Base-by-base conservation (phyloP, 768 basidiomycete genomes). In the Termitomyces titanicus region DNA sequence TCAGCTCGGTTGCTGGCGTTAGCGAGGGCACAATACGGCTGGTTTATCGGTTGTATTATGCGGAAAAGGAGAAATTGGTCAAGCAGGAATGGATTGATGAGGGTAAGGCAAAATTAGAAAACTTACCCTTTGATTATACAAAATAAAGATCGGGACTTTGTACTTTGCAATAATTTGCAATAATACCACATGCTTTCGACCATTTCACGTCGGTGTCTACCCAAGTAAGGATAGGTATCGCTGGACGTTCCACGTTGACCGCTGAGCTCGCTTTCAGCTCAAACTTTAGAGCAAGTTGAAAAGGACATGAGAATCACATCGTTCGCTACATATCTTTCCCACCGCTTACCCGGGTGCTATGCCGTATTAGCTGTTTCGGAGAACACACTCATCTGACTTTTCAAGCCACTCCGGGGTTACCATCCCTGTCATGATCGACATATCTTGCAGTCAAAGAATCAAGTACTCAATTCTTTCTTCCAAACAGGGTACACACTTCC, bases 1-100 rank as follows among this genome's bases (percentile, higher is more conserved):
- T 99, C 65, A 89, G 89, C 59, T 75, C 79, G 15, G 92, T 98
- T 11, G 95, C 93, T 3, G 94, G 94, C 10, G 94, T 98, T 18
- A 94, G 93, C 67, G 96, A 98, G 68, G 88, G 92, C 48, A 98
- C 97, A 47, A 94, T 98, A 68, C 92, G 92, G 73, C 72, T 94
- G 71, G 90, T 92, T 54, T 94, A 95, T 70, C 79, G 86, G 60
- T 67, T 90, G 63, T 91, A 93, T 67, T 89, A 85, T 64, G 68
- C 72, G 9, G 86, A 86, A 46, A 86, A 74, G 74, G 85, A 88
- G 67, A 88, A 84, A 75, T 63, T 94, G 72, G 87, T 93, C 50
- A 91, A 91, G 72, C 77, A 88, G 65, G 84, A 92, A 65, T 92
- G 91, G 90, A 80, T 94, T 59, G 86, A 89, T 53, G 84, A 87